phyloP scores from a whole-genome alignment of 495 filamentous ascomycete species.

The Rhizodiscina lignyota region DNA sequence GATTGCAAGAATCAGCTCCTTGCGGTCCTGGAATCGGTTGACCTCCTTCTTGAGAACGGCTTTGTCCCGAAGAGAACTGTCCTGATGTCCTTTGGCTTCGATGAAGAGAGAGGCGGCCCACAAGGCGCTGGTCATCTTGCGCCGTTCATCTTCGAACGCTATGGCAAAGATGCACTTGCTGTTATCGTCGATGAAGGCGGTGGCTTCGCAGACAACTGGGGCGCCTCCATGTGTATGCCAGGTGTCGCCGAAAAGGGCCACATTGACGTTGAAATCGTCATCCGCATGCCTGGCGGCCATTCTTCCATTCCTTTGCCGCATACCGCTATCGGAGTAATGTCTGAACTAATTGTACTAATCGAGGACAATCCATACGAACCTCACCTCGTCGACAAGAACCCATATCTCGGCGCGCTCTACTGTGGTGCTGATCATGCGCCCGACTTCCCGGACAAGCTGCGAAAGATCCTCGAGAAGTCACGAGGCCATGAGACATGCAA shows the following conservation, averaged over 20 bases:
- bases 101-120: slow-evolving; percentile 50
- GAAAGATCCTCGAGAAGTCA: too few relatives aligned
- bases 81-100: slow-evolving; percentile 54
- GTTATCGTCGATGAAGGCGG: slow-evolving; percentile 54
- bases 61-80: slow-evolving; percentile 46
- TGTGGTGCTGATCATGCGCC: background rate
- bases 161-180: slow-evolving; percentile 45
- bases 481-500: too few relatives aligned
- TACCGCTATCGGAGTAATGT: background rate
- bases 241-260: slow-evolving; percentile 3
- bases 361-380: background rate
- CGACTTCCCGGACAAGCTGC: background rate
- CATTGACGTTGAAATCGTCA: slow-evolving; percentile 1
- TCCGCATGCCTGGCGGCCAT: slow-evolving; percentile 1
- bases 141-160: slow-evolving; percentile 32
- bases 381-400: background rate
- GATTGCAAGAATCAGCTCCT: slow-evolving; percentile 66
- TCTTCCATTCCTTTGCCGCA: background rate
- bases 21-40: slow-evolving; percentile 44
- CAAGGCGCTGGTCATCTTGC: slow-evolving; percentile 44
- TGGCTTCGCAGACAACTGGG: too few relatives aligned
- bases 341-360: background rate
- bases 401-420: background rate
- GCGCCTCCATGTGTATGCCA: background rate
- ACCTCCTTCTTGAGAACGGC: slow-evolving; percentile 40